These are phyloP conservation scores for Ambispora gerdemannii DNA, from an alignment of 192 early-diverging fungal genomes.

Conservation along the genomic window DNA sequence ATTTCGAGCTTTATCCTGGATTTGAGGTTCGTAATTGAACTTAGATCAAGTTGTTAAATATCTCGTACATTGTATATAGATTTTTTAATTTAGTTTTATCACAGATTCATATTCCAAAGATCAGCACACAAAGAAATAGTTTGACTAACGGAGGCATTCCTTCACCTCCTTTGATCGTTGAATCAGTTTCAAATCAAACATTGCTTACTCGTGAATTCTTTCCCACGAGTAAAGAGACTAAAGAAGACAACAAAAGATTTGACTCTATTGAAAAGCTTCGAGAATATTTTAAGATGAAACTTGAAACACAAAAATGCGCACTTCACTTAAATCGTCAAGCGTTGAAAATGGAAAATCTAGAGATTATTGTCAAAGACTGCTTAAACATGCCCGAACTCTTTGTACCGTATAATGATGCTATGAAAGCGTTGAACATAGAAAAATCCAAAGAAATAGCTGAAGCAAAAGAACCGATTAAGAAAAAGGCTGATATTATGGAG, in stretches of 20 bases:
- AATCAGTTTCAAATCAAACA: conserved; percentile 21
- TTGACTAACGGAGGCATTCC: background rate
- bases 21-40: background rate
- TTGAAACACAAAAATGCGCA: conserved; percentile 19
- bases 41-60: too few species aligned
- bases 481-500: background rate
- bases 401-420: background rate
- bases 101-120: too few species aligned
- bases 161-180: conserved; percentile 7
- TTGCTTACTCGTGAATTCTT: conserved; percentile 11
- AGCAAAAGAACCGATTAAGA: background rate
- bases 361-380: conserved; percentile 13
- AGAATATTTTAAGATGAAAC: conserved; percentile 11
- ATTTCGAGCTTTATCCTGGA: conserved; percentile 17
- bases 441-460: background rate
- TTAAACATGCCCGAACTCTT: background rate
- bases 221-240: background rate
- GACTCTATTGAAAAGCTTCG: background rate
- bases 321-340: background rate
- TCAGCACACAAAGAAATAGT: too few species aligned
- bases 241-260: background rate
- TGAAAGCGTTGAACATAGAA: background rate
- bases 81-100: too few species aligned
- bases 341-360: conserved; percentile 8
- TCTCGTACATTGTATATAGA: too few species aligned